Percentiles rank a stretch among this genome's conserved stretches.
Conservation (phyloP, 2,329 filamentous ascomycete species). For the Aspergillus tamarii region DNA sequence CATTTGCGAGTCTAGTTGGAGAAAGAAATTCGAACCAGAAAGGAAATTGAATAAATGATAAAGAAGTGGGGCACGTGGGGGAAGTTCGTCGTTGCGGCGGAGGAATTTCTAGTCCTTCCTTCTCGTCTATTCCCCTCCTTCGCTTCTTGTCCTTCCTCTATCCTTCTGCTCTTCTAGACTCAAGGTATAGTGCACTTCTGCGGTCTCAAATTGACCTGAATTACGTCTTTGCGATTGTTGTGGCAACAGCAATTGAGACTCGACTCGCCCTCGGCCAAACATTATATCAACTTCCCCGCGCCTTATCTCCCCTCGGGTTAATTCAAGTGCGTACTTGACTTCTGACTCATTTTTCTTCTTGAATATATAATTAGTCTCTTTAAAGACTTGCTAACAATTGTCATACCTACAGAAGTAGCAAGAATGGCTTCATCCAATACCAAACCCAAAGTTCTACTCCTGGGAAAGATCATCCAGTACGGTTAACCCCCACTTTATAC, state of each 20-base stretch:
- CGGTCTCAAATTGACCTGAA: background rate
- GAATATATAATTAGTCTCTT: constrained; percentile 19
- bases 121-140: background rate
- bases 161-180: background rate
- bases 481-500: constrained; percentile 31
- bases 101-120: constrained; percentile 7
- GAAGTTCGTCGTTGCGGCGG: constrained; percentile 2
- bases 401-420: background rate
- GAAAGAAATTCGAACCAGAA: background rate
- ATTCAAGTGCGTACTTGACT: constrained; percentile 1
- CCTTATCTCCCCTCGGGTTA: constrained; percentile 8
- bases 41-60: constrained; percentile 4
- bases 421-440: constrained; percentile 18
- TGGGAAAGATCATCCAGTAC: constrained; percentile 67
- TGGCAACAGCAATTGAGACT: background rate
- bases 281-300: constrained; percentile 12
- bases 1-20: background rate
- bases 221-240: background rate
- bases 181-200: background rate
- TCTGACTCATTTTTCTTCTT: background rate
- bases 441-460: constrained; percentile 63
- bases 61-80: constrained; percentile 9
- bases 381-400: background rate
- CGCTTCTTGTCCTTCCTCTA: constrained; percentile 1
- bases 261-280: constrained; percentile 5